Conservation (phyloP, 2,329 filamentous ascomycete species). For the Xylariaceae sp. region DNA sequence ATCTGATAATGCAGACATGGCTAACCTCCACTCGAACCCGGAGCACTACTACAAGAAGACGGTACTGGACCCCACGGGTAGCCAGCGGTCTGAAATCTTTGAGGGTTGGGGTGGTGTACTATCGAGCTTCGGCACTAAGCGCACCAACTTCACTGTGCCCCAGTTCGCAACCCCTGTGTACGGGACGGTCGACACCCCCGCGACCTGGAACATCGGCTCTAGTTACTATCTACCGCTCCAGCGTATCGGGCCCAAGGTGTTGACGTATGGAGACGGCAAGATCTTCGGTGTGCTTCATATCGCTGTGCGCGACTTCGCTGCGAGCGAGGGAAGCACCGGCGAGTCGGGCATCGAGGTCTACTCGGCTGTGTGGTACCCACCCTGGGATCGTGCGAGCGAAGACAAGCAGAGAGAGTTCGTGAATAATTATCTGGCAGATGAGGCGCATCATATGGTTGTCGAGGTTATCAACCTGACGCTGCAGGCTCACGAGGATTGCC, state of each 20-base stretch:
- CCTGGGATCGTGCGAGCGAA: constrained; percentile 21
- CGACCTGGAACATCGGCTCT: constrained; percentile 16
- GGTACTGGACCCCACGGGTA: background rate
- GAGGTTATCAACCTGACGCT: constrained; percentile 32
- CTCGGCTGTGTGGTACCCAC: constrained; percentile 31
- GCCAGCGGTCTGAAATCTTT: constrained; percentile 23
- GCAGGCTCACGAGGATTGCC: constrained; percentile 26
- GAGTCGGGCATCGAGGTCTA: constrained; percentile 28
- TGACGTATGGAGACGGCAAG: constrained; percentile 10
- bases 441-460: constrained; percentile 33
- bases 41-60: constrained; percentile 31
- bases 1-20: constrained; percentile 21
- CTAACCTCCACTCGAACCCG: constrained; percentile 26
- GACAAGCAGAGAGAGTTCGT: constrained; percentile 16
- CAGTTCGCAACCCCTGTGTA: constrained; percentile 22
- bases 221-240: constrained; percentile 21
- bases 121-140: constrained; percentile 23
- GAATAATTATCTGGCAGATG: constrained; percentile 24
- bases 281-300: constrained; percentile 30
- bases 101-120: constrained; percentile 31
- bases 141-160: constrained; percentile 30
- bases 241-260: constrained; percentile 24
- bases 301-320: constrained; percentile 28
- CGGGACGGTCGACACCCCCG: constrained; percentile 24
- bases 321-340: constrained; percentile 14